Evolutionary conservation across 371 early-diverging fungal species (phyloP).

Genomic region (Mucor plumbeus): DNA sequence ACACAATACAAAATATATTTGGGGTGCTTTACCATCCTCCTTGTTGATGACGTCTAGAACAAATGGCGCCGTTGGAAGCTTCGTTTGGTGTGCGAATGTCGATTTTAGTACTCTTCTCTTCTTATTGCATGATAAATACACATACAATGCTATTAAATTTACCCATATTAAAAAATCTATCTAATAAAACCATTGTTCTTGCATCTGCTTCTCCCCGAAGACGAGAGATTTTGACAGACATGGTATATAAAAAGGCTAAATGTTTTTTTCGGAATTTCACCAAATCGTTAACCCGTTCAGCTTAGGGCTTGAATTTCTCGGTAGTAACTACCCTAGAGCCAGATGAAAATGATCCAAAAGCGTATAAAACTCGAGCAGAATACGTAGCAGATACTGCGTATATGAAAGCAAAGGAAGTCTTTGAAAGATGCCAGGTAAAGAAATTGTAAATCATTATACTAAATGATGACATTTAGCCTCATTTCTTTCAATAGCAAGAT

Average conservation of each 20-base stretch:
- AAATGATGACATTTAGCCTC: neutral
- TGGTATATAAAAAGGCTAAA: constrained; percentile 44
- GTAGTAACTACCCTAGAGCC: constrained; percentile 54
- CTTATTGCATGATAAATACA: neutral
- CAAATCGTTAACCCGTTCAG: too few species aligned
- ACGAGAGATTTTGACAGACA: constrained; percentile 70
- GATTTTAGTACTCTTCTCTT: neutral
- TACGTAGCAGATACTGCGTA: constrained; percentile 48
- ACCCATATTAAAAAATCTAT: constrained; percentile 31
- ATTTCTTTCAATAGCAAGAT: constrained; percentile 25
- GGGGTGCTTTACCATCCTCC: too few species aligned
- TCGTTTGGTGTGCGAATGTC: neutral
- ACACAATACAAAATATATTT: neutral
- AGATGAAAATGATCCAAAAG: constrained; percentile 42
- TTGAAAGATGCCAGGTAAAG: constrained; percentile 39
- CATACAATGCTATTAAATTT: constrained; percentile 27
- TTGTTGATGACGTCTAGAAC: constrained; percentile 18
- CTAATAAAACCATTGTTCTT: constrained; percentile 65
- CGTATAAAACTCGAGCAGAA: constrained; percentile 30
- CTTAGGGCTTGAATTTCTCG: constrained; percentile 64
- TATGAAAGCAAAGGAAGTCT: constrained; percentile 48
- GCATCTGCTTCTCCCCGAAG: constrained; percentile 87
- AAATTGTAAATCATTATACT: neutral
- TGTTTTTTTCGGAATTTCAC: too few species aligned
- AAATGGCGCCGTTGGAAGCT: neutral